Base-by-base conservation (phyloP, 306 rosid genomes). In the Dicorynia guianensis region DNA sequence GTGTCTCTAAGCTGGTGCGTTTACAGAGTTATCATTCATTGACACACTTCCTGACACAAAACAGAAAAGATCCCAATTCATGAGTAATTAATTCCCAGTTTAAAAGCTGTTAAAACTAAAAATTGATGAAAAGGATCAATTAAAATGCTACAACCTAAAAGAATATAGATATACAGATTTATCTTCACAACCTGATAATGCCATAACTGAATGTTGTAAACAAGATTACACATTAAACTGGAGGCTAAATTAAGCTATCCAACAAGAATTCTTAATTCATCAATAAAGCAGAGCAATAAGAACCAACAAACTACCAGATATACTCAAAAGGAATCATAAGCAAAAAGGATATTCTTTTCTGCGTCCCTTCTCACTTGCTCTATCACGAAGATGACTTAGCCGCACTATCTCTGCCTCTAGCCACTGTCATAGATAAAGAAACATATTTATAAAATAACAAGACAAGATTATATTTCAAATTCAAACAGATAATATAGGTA, bases 291-390 rank as follows among this genome's bases (percentile, higher is more conserved):
- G 40, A 71, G 14, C 36, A 71, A 20, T 30, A 79, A 44, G 56
- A 25, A 44, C 17, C 48, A 30, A 61, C 53, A 53, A 54, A 50
- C 52, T 66, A 72, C 38, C 46, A 78, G 58, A 69, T 53, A 76
- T 6, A 61, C 65, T 52, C 65, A 69, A 63, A 11, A 18, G 30
- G 68, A n/a, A 50, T 25, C 30, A n/a, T 34, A 50, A 33, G 63
- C 18, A 56, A 78, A 75, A 91, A 96, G 99, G 99, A 96, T 96
- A 96, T 96, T 96, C 98, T 80, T 93, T 96, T 74, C 93, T 80
- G 18, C 89, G 93, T 49, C 99, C 99, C 71, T 82, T 90, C 79
- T 96, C 99, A 84, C 99, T 96, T 57, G 99, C 99, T 87, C 99
- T 94, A 81, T 96, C 99, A 74, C 99, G 90, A 80, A 96, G 99